These are phyloP conservation scores for Butyriboletus loyo DNA, from an alignment of 768 basidiomycete genomes.

Conservation along the genomic window DNA sequence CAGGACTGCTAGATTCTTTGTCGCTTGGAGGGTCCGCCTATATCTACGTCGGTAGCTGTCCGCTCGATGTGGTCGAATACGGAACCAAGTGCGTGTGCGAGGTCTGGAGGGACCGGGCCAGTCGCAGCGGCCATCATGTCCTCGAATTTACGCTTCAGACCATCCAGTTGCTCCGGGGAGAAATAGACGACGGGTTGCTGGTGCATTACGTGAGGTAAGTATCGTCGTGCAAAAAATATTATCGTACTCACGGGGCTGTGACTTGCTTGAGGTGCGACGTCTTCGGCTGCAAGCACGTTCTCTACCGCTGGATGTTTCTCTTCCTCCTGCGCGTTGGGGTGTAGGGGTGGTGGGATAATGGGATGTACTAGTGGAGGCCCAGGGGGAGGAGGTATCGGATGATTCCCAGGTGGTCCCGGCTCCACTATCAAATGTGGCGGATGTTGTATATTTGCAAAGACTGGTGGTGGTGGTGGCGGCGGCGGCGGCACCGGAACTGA, in stretches of 20 bases:
- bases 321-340: conserved; percentile 12
- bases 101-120: conserved; percentile 30
- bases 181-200: conserved; percentile 29
- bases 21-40: conserved; percentile 25
- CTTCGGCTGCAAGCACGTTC: conserved; percentile 15
- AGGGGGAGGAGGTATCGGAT: conserved; percentile 10
- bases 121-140: conserved; percentile 30
- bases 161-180: conserved; percentile 30
- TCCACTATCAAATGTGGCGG: conserved; percentile 21
- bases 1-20: conserved; percentile 18
- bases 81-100: conserved; percentile 31
- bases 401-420: conserved; percentile 11
- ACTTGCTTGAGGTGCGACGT: conserved; percentile 11
- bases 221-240: not conserved
- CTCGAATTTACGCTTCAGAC: conserved; percentile 31
- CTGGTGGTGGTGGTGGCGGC: conserved; percentile 17
- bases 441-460: conserved; percentile 24
- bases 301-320: conserved; percentile 17
- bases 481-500: conserved; percentile 6
- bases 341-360: conserved; percentile 11
- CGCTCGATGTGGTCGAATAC: conserved; percentile 35
- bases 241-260: conserved; percentile 16
- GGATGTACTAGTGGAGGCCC: conserved; percentile 6
- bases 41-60: conserved; percentile 26
- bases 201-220: not conserved